A percentile compares a stretch with the other conserved stretches of the same genome.
These are phyloP conservation scores for Lyophyllum atratum DNA, from an alignment of 768 basidiomycete species.

Conservation along the genomic window DNA sequence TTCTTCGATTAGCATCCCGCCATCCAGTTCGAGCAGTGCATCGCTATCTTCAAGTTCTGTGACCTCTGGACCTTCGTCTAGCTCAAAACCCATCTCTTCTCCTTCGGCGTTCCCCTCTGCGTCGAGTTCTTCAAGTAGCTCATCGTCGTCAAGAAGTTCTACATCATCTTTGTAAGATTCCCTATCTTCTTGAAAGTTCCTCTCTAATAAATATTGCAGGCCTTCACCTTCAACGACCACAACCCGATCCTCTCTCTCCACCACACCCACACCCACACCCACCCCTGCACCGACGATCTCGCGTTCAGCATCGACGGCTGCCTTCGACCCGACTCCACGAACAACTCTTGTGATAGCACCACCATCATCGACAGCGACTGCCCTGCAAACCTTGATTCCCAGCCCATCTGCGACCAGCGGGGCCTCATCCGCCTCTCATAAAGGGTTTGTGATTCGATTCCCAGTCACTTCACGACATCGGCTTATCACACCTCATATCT, in stretches of 20 bases:
- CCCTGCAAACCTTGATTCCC: not conserved
- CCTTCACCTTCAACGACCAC: constrained; percentile 1
- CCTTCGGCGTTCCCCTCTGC: not conserved
- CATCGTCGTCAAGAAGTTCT: not conserved
- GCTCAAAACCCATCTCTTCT: not conserved
- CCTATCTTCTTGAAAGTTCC: not conserved
- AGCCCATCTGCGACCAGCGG: constrained; percentile 4
- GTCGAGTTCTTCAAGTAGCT: not conserved
- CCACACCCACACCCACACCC: not conserved
- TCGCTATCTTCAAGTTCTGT: constrained; percentile 1
- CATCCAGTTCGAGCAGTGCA: constrained; percentile 1
- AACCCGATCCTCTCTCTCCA: not conserved
- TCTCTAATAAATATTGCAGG: not conserved
- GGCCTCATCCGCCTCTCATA: constrained; percentile 10
- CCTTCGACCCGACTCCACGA: not conserved
- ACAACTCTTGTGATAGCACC: constrained; percentile 6
- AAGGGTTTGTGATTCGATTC: constrained; percentile 14
- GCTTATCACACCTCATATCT: constrained; percentile 6
- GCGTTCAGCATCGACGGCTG: not conserved
- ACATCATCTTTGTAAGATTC: not conserved
- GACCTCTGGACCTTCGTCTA: not conserved
- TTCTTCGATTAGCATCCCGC: not conserved
- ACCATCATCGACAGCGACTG: not conserved
- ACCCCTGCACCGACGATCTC: not conserved
- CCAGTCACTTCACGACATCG: not conserved